Percentiles rank a stretch among this genome's conserved stretches.
Conservation (phyloP, 2,329 filamentous ascomycete genomes). For the Diaporthe ampelina region DNA sequence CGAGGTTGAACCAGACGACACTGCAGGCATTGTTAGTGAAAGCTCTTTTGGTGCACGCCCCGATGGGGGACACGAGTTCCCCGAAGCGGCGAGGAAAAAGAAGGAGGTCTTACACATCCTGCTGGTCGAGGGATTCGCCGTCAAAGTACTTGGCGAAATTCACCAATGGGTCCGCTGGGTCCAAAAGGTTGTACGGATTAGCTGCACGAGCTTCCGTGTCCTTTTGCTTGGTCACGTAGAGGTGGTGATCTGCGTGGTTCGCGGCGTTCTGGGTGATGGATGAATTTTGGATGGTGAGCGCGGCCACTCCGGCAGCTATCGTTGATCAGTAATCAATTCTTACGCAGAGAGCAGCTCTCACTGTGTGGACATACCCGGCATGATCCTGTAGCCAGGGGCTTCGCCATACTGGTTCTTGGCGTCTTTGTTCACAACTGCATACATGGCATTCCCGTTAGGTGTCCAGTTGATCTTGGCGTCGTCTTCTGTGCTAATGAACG, state of each 20-base stretch:
- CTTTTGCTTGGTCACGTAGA: constrained; percentile 61
- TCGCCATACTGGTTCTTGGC: constrained; percentile 62
- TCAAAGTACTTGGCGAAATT: constrained; percentile 13
- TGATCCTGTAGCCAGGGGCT: constrained; percentile 60
- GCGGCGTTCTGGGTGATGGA: background rate
- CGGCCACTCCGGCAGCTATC: constrained; percentile 6
- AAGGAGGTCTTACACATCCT: background rate
- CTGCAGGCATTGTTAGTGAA: background rate
- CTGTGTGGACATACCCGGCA: constrained; percentile 49
- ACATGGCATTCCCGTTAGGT: constrained; percentile 59
- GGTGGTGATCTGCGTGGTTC: constrained; percentile 47
- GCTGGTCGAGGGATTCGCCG: constrained; percentile 7
- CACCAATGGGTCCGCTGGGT: constrained; percentile 15
- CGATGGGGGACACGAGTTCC: too few relatives aligned
- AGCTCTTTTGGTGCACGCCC: too few relatives aligned
- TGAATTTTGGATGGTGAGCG: background rate
- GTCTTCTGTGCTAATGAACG: background rate
- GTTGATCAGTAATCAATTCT: background rate
- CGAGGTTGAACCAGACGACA: constrained; percentile 63
- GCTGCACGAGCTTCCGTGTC: constrained; percentile 51
- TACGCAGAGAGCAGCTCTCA: too few relatives aligned
- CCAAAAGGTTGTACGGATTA: background rate
- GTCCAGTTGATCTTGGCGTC: constrained; percentile 52
- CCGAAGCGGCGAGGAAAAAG: background rate
- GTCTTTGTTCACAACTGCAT: constrained; percentile 60